Base-by-base conservation (phyloP, 1,139 yeast species). In the Yamadazyma pseudoaaseri region DNA sequence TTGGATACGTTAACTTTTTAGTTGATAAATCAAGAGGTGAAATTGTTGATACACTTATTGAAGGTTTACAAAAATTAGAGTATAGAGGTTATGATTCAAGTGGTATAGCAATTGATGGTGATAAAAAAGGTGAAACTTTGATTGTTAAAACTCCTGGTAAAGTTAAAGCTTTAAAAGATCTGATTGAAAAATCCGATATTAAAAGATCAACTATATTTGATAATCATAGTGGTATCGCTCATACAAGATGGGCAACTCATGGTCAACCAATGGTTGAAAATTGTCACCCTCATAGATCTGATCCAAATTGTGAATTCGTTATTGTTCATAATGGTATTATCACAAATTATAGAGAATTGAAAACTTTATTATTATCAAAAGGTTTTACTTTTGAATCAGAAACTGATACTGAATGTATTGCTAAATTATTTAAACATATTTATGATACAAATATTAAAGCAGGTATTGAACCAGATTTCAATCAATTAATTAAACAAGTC, bases 191-290 rank as follows among this genome's bases (percentile, higher is more conserved):
- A 27, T 69, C 70, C 35, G 62, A 79, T 36, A 72, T 78, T 38
- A 76, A 82, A 55, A 73, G 81, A 49, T 61, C 70, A 15, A 78
- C 76, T 36, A 72, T 78, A 16, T 87, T 87, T 54, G 83, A 80
- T 50, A 80, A 84, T 60, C 98, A 92, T 57, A 92, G 82, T 40
- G 98, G 96, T 58, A 92, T 94, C 60, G 97, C 98, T 26, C 99
- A 94, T 65, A 94, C 99, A 12, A 84, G 99, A 72, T 94, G 99
- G 99, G 98, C 99, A 30, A 94, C 99, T 29, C 99, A 94, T 63
- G 99, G 99, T 62, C 86, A 82, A 52, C 97, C 97, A 37, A 79
- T 77, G 51, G 79, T 74, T 41, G 56, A 65, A 45, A 94, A 94
- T 70, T 92, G 97, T 60, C 99, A 94, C 59, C 99, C 99, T 34